Evolutionary conservation across 1,284 basidiomycete genomes (phyloP).

Genomic region (Entoloma clypeatum): DNA sequence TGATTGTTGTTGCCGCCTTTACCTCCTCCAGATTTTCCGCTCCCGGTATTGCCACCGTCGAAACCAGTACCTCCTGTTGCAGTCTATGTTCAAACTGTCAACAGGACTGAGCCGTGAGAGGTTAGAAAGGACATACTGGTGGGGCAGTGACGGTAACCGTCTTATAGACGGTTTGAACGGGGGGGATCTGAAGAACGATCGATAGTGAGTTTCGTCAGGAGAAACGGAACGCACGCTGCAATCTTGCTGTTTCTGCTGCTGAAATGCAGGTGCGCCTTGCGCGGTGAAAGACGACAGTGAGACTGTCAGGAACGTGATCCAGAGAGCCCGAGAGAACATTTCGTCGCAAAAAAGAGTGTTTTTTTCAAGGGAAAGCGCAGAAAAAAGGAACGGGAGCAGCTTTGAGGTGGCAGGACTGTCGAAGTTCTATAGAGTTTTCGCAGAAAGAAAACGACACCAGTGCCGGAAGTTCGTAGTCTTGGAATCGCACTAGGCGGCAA

Average conservation of each 20-base stretch:
- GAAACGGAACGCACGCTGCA: constrained; percentile 16
- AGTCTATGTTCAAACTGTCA: constrained; percentile 3
- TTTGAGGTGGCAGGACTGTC: constrained; percentile 26
- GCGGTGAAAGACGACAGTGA: constrained; percentile 27
- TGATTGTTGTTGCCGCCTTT: constrained; percentile 8
- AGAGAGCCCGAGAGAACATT: constrained; percentile 32
- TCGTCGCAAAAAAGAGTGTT: constrained; percentile 13
- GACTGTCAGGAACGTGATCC: constrained; percentile 28
- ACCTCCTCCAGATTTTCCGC: constrained; percentile 20
- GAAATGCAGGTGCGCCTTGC: constrained; percentile 24
- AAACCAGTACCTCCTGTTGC: constrained; percentile 11
- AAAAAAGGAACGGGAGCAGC: constrained; percentile 21
- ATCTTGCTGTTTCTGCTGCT: constrained; percentile 10
- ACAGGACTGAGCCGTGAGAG: neutral
- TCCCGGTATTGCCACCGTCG: constrained; percentile 13
- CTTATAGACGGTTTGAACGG: constrained; percentile 13
- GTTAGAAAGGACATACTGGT: constrained; percentile 1
- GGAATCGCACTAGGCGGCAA: constrained; percentile 34
- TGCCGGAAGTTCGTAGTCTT: constrained; percentile 33
- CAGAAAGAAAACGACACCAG: constrained; percentile 35
- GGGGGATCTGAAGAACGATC: constrained; percentile 2
- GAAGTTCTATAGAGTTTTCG: constrained; percentile 23
- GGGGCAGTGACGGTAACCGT: constrained; percentile 27
- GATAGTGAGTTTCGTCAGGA: neutral
- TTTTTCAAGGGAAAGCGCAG: constrained; percentile 10